A percentile compares a stretch with the other conserved stretches of the same genome.
These are phyloP conservation scores for Diaporthe vaccinii DNA, from an alignment of 2,329 filamentous ascomycete genomes.

Conservation along the genomic window DNA sequence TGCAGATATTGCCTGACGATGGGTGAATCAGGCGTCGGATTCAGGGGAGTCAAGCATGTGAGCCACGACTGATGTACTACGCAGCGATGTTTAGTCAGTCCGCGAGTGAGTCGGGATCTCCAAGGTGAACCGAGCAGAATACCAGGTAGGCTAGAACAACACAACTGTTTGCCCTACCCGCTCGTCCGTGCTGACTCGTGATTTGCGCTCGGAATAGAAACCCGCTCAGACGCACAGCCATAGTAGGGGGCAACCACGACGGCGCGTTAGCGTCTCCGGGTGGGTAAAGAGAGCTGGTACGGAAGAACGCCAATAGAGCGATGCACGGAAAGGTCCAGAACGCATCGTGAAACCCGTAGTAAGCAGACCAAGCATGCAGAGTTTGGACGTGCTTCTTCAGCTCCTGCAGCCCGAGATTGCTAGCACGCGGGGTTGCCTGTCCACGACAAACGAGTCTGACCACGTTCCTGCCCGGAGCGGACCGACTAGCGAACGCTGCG, in stretches of 20 bases:
- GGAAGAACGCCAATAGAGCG: constrained; percentile 2
- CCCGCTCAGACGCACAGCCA: constrained; percentile 10
- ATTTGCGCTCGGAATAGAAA: constrained; percentile 10
- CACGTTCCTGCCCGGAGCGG: background rate
- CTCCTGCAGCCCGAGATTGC: constrained; percentile 16
- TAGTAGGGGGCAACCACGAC: constrained; percentile 22
- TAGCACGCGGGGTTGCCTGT: constrained; percentile 10
- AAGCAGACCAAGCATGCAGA: constrained; percentile 16
- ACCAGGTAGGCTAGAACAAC: background rate
- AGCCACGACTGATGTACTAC: background rate
- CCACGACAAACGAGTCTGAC: background rate
- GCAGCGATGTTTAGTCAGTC: background rate
- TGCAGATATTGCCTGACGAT: background rate
- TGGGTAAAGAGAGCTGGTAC: background rate
- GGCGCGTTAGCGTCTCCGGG: constrained; percentile 18
- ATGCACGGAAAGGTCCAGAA: constrained; percentile 33
- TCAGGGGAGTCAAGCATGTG: constrained; percentile 16
- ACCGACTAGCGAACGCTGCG: background rate
- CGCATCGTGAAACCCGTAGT: constrained; percentile 26
- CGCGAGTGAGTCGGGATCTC: background rate
- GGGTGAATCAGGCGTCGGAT: constrained; percentile 1
- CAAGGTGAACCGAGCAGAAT: background rate
- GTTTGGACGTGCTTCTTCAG: constrained; percentile 14
- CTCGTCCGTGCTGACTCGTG: constrained; percentile 21
- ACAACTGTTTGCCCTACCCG: background rate